phyloP scores from a whole-genome alignment of 495 filamentous ascomycete species.

The Terfezia claveryi region DNA sequence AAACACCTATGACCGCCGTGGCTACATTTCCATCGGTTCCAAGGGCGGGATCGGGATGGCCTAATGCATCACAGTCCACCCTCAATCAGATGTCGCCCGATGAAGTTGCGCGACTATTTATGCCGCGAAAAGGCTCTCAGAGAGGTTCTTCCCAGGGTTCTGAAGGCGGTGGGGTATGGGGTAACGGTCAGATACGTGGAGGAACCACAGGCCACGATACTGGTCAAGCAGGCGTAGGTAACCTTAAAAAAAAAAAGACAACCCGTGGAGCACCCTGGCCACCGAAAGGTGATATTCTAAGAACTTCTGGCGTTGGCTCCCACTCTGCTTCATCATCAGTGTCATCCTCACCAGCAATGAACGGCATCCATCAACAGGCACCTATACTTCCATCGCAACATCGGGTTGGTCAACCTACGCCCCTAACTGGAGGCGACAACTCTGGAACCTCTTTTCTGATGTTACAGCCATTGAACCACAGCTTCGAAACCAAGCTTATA shows the following conservation, averaged over 20 bases:
- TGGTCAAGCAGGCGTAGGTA: constrained; percentile 24
- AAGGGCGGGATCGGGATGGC: background rate
- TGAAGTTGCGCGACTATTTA: constrained; percentile 71
- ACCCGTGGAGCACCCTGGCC: constrained; percentile 39
- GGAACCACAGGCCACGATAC: constrained; percentile 20
- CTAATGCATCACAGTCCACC: constrained; percentile 7
- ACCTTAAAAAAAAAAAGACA: constrained; percentile 28
- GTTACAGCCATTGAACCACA: constrained; percentile 70
- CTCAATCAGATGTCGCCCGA: constrained; percentile 65
- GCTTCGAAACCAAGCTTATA: constrained; percentile 92
- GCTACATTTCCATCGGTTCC: background rate
- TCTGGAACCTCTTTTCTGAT: constrained; percentile 49
- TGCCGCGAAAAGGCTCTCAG: constrained; percentile 29
- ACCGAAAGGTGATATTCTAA: constrained; percentile 25
- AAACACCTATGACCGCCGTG: background rate
- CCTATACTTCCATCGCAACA: constrained; percentile 54
- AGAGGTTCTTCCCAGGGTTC: background rate
- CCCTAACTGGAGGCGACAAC: constrained; percentile 30
- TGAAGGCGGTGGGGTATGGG: background rate
- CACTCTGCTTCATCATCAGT: constrained; percentile 26
- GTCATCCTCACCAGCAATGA: constrained; percentile 42
- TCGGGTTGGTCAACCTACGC: constrained; percentile 41
- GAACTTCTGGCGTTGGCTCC: constrained; percentile 23
- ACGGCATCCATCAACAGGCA: constrained; percentile 52
- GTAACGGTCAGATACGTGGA: constrained; percentile 20